Base-by-base conservation (phyloP, 176 grass and related monocot genomes). In the Zizania latifolia region DNA sequence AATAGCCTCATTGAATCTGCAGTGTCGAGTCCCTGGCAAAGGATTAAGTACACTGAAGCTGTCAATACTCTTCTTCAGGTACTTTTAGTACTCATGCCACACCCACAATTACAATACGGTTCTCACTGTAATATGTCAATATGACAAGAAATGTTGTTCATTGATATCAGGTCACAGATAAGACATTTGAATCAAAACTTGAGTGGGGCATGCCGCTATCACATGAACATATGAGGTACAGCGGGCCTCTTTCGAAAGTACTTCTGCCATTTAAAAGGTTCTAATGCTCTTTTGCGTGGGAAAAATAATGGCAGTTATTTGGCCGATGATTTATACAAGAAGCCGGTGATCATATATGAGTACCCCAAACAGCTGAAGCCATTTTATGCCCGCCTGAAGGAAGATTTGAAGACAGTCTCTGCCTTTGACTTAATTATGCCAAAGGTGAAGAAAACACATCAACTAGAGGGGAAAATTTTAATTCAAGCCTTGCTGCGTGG, bases 321-420 rank as follows among this genome's bases (percentile, higher is more conserved):
- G 36, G 83, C 33, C 46, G 76, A 86, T 39, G 64, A 86, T 14
- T n/a, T 50, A 19, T 78, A 86, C 69, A 86, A 83, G 36, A 69
- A 45, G 39, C 75, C 83, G 57, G 26, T 86, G 58, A 86, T 89
- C 22, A 58, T 92, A 31, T 81, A 86, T 54, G 79, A 89, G 11
- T 86, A 84, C 68, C 90, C 86, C 6, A 92, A 92, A 62, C 75
- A 86, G 74, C 41, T 86, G 6, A 80, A 92, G 58, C 90, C 90
- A 64, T 86, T 92, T 78, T 89, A 89, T 83, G 78, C 76, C 53
- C 86, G 75, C 8, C 58, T 86, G 26, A 62, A 68, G 31, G 82
- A 89, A 67, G 79, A 92, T 65, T 33, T 19, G 16, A 84, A 62
- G 45, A 89, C 79, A 8, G 83, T 83, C 53, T 89, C 83, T 58